Evolutionary conservation across 2,329 filamentous ascomycete genomes (phyloP), one percentile per base, ranked within the genome.

Genomic region (Penicillium paneum): DNA sequence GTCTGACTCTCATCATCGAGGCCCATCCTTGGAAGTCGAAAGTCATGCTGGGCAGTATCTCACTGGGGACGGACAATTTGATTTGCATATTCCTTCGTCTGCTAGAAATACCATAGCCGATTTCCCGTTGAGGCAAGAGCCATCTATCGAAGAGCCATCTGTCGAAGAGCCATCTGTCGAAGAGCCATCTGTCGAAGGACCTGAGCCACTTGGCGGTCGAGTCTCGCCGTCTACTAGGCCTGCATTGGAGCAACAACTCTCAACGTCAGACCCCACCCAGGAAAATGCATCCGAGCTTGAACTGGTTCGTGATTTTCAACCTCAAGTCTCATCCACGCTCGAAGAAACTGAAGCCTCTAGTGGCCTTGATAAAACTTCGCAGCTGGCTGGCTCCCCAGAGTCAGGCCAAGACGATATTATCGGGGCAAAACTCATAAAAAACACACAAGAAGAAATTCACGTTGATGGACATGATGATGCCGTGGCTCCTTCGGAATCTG

Each of bases 261-360:
- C 61, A 11, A 67, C 63, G 8, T 60, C 64, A 26, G 62, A 62
- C 34, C 55, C 55, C 39, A 66, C 67, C 1, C 68, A 71, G 28
- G 55, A 61, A 28, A 36, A 32, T n/a, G 46, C 41, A 12, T 15
- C 36, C 11, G 7, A 36, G 6, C 45, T 19, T 46, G 48, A 54
- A 35, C 47, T 19, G 2, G 8, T 5, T n/a, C 11, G 15, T 41
- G 36, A 21, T 39, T 10, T 5, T 21, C 29, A 52, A 35, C 15
- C 12, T 15, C 24, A 34, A 15, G 17, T 17, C 28, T n/a, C 19
- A 17, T 24, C 21, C 24, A 19, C 31, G 5, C 8, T 32, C 21
- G 19, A 31, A 19, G 24, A 43, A 24, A 43, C 15, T 8, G 24
- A 34, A 41, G 12, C 40, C 24, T 4, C 36, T 10, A 3, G 32